These are phyloP conservation scores for Alternaria tenuissima DNA, from an alignment of 2,329 filamentous ascomycete species.

Conservation along the genomic window DNA sequence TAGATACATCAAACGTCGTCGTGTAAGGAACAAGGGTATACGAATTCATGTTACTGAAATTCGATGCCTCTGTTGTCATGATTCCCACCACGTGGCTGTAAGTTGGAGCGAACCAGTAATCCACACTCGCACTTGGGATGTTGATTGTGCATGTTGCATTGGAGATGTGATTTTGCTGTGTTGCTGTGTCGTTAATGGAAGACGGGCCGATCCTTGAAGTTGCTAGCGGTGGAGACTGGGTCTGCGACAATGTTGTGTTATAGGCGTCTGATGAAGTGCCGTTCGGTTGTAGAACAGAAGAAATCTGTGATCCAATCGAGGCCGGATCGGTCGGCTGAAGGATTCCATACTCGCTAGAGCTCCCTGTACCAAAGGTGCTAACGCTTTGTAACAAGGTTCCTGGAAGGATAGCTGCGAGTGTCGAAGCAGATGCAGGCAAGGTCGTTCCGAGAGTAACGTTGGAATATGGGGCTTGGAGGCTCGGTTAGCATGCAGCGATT, in stretches of 20 bases:
- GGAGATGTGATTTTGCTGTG: conserved; percentile 13
- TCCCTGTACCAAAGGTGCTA: conserved; percentile 2
- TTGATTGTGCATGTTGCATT: conserved; percentile 45
- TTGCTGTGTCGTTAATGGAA: neutral
- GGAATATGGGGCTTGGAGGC: conserved; percentile 39
- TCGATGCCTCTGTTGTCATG: conserved; percentile 25
- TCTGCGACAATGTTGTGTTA: conserved; percentile 6
- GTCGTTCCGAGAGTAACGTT: conserved; percentile 35
- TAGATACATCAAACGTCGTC: conserved; percentile 37
- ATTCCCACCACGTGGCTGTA: conserved; percentile 33
- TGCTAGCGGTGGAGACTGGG: neutral
- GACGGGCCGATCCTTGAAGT: neutral
- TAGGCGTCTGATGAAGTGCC: conserved; percentile 4
- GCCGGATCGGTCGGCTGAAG: conserved; percentile 19
- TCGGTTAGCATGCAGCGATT: conserved; percentile 40
- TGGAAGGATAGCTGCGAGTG: conserved; percentile 2
- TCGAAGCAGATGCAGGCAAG: conserved; percentile 17
- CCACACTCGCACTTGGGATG: conserved; percentile 42
- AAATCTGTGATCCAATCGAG: conserved; percentile 9
- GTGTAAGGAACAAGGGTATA: conserved; percentile 35
- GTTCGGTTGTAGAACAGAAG: neutral
- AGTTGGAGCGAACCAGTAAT: conserved; percentile 46
- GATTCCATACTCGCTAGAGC: conserved; percentile 17
- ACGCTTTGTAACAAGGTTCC: conserved; percentile 1
- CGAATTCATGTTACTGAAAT: conserved; percentile 25